Conservation (phyloP, 192 early-diverging fungal species). For the Backusella sp. region DNA sequence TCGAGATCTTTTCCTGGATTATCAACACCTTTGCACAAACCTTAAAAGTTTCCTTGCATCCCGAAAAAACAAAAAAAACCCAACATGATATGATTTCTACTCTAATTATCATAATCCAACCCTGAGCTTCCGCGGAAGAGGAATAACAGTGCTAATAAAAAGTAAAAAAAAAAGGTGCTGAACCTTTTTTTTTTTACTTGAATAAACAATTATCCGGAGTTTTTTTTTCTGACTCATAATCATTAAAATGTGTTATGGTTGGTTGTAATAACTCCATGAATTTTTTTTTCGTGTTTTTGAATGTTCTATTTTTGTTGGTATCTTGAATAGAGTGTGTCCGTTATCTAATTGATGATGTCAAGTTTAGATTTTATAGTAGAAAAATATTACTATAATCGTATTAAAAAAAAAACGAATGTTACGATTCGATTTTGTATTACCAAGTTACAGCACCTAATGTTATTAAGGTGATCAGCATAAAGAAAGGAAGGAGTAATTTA, state of each 20-base stretch:
- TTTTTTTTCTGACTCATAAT: constrained; percentile 3
- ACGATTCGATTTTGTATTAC: not conserved
- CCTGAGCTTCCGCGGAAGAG: not conserved
- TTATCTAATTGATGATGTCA: not conserved
- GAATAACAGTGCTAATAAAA: not conserved
- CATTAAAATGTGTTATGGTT: not conserved
- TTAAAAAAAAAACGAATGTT: not conserved
- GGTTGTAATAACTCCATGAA: not conserved
- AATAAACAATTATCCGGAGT: constrained; percentile 7
- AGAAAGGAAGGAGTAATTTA: not conserved
- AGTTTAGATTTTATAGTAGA: not conserved
- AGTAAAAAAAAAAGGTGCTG: not conserved
- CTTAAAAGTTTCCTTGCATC: not conserved
- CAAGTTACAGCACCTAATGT: not conserved
- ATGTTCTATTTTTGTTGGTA: not conserved
- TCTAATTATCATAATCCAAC: not conserved
- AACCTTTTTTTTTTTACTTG: not conserved
- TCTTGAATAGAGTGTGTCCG: not conserved
- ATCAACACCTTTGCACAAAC: not conserved
- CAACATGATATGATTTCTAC: not conserved
- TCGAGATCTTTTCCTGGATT: not conserved
- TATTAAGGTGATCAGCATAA: not conserved
- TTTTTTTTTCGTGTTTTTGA: constrained; percentile 6
- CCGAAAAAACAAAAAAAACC: not conserved
- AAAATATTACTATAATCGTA: not conserved